Base-by-base conservation (phyloP, 805 yeast species). In the Nakazawaea laoshanensis region DNA sequence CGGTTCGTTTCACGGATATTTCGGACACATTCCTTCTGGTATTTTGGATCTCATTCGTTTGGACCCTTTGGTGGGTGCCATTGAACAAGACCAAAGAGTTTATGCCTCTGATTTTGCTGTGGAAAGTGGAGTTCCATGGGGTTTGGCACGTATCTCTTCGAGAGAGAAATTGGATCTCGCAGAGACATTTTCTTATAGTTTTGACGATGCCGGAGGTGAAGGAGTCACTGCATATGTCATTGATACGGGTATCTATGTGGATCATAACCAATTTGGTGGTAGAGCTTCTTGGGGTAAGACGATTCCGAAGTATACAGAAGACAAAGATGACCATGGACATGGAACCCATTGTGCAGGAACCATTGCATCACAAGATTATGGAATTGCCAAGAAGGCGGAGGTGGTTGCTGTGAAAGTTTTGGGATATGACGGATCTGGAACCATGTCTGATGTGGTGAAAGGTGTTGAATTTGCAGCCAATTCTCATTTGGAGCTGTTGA, bases 71-170 rank as follows among this genome's bases (percentile, higher is more conserved):
- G 77, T 85, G 27, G 73, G 72, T 32, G 75, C 70, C 51, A 78
- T 77, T 41, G 85, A 77, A 62, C 62, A 61, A 41, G 83, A 77
- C 53, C 65, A 74, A 14, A 53, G 63, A 39, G 83, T 77, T 36
- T 42, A 53, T 41, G 70, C 77, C 38, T 70, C 63, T 48, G 69
- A 38, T 16, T 57, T 61, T 31, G 67, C 67, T 29, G 56, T 58
- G 42, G 77, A 76, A 59, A 71, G 67, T 50, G 74, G 73, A 38
- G 79, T 84, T 37, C 83, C 85, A 27, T 77, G 85, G 85, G 85
- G 84, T 46, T 67, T 77, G 44, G 82, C 85, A 34, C 68, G 85
- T 53, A 64, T 77, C 37, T 73, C 81, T 27, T 80, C 74, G 61
- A 73, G 82, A 48, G 63, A 67, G 36, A 67, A 74, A n/a, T 65